Percentiles rank a stretch among this genome's conserved stretches.
phyloP scores from a whole-genome alignment of 2,329 filamentous ascomycete species.

The Ophiostoma sp. region DNA sequence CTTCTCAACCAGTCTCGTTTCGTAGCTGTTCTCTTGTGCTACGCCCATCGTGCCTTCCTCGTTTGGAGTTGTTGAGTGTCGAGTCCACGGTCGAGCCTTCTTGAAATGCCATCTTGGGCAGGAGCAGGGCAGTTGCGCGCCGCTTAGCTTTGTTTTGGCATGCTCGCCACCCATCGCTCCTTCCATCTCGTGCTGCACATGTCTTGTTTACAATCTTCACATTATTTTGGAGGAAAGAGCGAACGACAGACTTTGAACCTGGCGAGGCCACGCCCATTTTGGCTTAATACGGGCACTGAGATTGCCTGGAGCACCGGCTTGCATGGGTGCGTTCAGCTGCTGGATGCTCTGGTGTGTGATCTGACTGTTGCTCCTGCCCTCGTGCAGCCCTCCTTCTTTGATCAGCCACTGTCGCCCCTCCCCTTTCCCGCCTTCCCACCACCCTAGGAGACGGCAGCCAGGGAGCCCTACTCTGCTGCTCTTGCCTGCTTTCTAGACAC shows the following conservation, averaged over 20 bases:
- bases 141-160: slow-evolving; percentile 9
- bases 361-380: slow-evolving; percentile 12
- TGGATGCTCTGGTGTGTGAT: background rate
- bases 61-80: background rate
- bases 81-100: background rate
- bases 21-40: background rate
- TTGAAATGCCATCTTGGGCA: background rate
- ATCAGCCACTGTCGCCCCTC: slow-evolving; percentile 18
- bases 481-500: slow-evolving; percentile 2
- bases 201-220: slow-evolving; percentile 13
- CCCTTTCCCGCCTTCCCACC: slow-evolving; percentile 12
- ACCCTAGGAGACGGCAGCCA: slow-evolving; percentile 13
- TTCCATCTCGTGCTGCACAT: background rate
- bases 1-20: background rate
- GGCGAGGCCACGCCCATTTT: background rate
- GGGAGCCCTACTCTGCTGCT: slow-evolving; percentile 15
- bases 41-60: background rate
- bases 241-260: background rate
- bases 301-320: slow-evolving; percentile 9
- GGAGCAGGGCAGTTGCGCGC: background rate
- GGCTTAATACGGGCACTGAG: background rate
- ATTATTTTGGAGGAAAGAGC: background rate
- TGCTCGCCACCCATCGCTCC: background rate
- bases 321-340: background rate
- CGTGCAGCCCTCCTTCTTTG: background rate